phyloP scores from a whole-genome alignment of 805 yeast genomes.

The Barnettozyma wickerhamii region DNA sequence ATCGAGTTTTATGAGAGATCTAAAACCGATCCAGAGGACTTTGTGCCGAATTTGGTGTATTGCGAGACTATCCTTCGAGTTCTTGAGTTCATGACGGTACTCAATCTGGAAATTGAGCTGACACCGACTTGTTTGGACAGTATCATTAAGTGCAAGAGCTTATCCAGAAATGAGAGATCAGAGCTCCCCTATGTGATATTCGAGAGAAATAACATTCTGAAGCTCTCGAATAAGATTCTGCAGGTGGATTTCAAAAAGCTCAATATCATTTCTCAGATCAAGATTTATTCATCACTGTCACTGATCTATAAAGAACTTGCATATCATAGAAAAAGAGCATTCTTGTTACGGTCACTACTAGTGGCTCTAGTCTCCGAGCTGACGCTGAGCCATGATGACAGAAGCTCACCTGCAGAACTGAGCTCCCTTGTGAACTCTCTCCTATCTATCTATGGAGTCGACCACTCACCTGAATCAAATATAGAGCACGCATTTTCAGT shows the following conservation, averaged over 20 bases:
- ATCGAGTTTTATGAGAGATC: slow-evolving; percentile 47
- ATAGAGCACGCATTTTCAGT: slow-evolving; percentile 26
- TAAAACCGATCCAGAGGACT: slow-evolving; percentile 57
- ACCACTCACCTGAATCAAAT: slow-evolving; percentile 31
- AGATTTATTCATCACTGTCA: slow-evolving; percentile 63
- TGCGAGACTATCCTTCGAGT: slow-evolving; percentile 67
- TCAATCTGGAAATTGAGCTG: slow-evolving; percentile 35
- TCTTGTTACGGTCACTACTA: slow-evolving; percentile 63
- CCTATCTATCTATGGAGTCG: slow-evolving; percentile 51
- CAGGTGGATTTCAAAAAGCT: slow-evolving; percentile 41
- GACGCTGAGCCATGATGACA: background rate
- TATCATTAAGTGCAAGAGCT: slow-evolving; percentile 38
- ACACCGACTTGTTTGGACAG: slow-evolving; percentile 38
- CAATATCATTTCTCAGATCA: slow-evolving; percentile 49
- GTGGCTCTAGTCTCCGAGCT: slow-evolving; percentile 43
- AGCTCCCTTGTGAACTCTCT: slow-evolving; percentile 44
- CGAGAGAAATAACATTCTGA: slow-evolving; percentile 41
- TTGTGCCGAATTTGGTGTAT: slow-evolving; percentile 76
- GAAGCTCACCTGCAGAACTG: slow-evolving; percentile 26
- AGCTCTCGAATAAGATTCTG: slow-evolving; percentile 43
- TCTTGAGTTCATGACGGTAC: slow-evolving; percentile 52
- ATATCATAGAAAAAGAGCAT: slow-evolving; percentile 61
- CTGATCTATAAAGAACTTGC: slow-evolving; percentile 57
- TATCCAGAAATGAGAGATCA: slow-evolving; percentile 6
- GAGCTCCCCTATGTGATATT: slow-evolving; percentile 14